Evolutionary conservation across 2,329 filamentous ascomycete genomes (phyloP), one percentile per base, ranked within the genome.

Genomic region (Fusarium musae): DNA sequence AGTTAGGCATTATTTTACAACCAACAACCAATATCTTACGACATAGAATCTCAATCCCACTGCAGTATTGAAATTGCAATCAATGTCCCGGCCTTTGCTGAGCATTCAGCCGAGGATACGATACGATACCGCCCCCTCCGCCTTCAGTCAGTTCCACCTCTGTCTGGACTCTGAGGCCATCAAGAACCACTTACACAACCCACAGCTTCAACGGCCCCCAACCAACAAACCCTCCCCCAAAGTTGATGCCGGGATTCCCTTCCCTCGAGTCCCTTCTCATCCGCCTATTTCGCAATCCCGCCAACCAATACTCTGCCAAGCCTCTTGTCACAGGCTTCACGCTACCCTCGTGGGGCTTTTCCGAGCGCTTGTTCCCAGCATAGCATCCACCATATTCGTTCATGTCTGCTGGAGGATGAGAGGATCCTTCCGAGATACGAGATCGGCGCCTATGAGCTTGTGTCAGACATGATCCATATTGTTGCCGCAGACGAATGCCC

Each of bases 301-400:
- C 57, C 36, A 69, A 28, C 49, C 54, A 54, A 69, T 56, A 34
- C 65, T 59, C 56, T 39, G 47, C 54, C 59, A 49, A 54, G 62
- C 42, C 49, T 52, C 36, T n/a, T 19, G 59, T 61, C 49, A 62
- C 65, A 28, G 40, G 57, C 52, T 53, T 66, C 54, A 36, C 57
- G 36, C 49, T 58, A n/a, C 53, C 44, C 15, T 50, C 32, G 30
- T 57, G 32, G 47, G 42, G 19, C 49, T 59, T 44, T 60, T 59
- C 46, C 40, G 43, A 32, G 42, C 50, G 42, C 50, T 66, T n/a
- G 39, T 60, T 56, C 54, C 56, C 37, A 57, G 34, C 53, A 57
- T 53, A 16, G 32, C 43, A 34, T 34, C 32, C 32, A 37, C 59
- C 56, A 43, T 40, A 50, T 66, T 54, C 66, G 57, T 69, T 50